A percentile compares a stretch with the other conserved stretches of the same genome.
Conservation (phyloP, 192 early-diverging fungal genomes). For the Gigaspora rosea region DNA sequence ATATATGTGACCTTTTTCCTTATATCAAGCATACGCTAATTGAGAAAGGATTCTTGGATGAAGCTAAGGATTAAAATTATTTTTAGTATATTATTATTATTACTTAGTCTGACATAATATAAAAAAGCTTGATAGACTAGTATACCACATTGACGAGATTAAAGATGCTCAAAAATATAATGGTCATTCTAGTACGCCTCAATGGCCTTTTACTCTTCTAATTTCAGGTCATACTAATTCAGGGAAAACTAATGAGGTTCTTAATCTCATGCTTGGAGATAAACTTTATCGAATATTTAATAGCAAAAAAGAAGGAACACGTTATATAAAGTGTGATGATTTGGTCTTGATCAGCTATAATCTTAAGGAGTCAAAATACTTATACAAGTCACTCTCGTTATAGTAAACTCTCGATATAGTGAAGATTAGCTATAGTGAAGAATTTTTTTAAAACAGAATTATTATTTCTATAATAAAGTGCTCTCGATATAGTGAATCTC, state of each 20-base stretch:
- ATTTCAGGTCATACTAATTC: background rate
- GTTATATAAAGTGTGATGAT: slow-evolving; percentile 10
- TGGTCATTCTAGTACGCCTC: background rate
- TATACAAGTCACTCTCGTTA: too few species aligned
- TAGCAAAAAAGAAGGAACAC: background rate
- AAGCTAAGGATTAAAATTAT: background rate
- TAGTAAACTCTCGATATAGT: too few species aligned
- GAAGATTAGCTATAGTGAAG: too few species aligned
- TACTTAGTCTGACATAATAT: background rate
- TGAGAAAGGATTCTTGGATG: slow-evolving; percentile 6
- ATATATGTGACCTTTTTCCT: background rate
- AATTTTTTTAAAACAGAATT: too few species aligned
- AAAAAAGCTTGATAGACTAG: background rate
- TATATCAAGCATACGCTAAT: too few species aligned
- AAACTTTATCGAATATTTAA: background rate
- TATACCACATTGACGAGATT: background rate
- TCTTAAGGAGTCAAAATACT: slow-evolving; percentile 3
- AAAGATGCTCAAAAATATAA: background rate
- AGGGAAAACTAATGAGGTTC: slow-evolving; percentile 3
- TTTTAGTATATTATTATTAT: background rate
- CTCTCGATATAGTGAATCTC: too few species aligned
- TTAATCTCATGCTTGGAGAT: background rate
- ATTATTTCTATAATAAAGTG: too few species aligned
- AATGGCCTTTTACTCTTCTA: background rate
- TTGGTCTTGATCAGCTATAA: background rate